Evolutionary conservation across 2,329 filamentous ascomycete genomes (phyloP), one percentile per base, ranked within the genome.

Genomic region (Diplodia mutila): DNA sequence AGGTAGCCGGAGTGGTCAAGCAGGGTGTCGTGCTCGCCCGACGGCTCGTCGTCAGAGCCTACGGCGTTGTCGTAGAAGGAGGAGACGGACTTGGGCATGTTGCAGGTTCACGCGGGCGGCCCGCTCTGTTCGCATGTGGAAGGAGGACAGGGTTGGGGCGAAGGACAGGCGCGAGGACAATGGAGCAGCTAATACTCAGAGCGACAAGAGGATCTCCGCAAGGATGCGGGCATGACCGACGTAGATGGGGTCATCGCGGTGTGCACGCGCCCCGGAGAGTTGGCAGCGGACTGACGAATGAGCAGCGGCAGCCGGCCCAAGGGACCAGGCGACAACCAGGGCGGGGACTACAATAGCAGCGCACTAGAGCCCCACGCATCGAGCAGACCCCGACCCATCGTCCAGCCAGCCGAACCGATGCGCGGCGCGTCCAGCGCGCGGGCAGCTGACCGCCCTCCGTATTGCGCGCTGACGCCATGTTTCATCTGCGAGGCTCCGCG

Each of bases 31-130:
- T 54, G 63, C 51, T 59, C 64, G 64, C 71, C 65, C 32, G 32
- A 12, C 55, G 76, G 74, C 67, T 77, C 74, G 67, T 77, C 75
- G 68, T 78, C 73, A 65, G 74, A 71, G 71, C 71, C 68, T 59
- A 71, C 69, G 69, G 75, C 74, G 69, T 78, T 70, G 69, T 75
- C 80, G 66, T 72, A 76, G 69, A 74, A 78, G 21, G 78, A 79
- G 53, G 70, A 73, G 49, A 74, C 71, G 11, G 77, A 78, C 70
- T 75, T 76, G 68, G 76, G 73, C 76, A 78, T 78, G 67, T 72
- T 71, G 72, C 64, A 39, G 9, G 34, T 27, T 18, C 49, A 51
- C 29, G 14, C 21, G 14, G 27, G 37, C 34, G 4, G 27, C 46
- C 42, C 59, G 39, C 59, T n/a, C 21, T 23, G 46, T 21, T 49